phyloP scores from a whole-genome alignment of 2,329 filamentous ascomycete species.

The Phialophora tarda region DNA sequence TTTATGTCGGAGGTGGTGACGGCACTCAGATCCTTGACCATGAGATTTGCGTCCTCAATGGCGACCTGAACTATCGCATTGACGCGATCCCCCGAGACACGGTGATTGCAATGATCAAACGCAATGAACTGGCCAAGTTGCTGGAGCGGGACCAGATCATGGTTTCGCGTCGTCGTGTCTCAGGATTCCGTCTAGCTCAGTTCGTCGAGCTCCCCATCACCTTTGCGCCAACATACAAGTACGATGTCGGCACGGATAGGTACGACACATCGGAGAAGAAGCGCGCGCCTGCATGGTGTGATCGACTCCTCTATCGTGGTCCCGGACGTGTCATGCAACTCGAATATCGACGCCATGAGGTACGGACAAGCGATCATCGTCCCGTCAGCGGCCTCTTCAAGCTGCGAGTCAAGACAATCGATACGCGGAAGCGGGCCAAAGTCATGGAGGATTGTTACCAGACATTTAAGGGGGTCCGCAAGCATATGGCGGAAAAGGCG shows the following conservation, averaged over 20 bases:
- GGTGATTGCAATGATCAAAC: constrained; percentile 82
- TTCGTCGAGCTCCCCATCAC: constrained; percentile 91
- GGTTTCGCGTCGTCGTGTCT: constrained; percentile 85
- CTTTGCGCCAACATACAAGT: constrained; percentile 97
- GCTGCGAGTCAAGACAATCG: constrained; percentile 82
- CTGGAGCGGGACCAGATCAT: constrained; percentile 93
- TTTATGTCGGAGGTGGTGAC: constrained; percentile 89
- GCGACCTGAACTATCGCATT: constrained; percentile 97
- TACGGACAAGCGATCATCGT: constrained; percentile 87
- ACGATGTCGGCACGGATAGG: constrained; percentile 91
- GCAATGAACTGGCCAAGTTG: constrained; percentile 80
- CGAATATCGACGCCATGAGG: constrained; percentile 87
- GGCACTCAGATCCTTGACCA: constrained; percentile 95
- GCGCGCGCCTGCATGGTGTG: constrained; percentile 93
- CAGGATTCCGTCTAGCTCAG: constrained; percentile 82
- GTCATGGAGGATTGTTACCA: constrained; percentile 76
- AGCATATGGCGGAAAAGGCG: constrained; percentile 33
- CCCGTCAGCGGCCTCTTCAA: constrained; percentile 87
- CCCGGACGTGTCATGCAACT: constrained; percentile 81
- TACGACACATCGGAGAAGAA: constrained; percentile 97
- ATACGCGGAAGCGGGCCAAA: constrained; percentile 66
- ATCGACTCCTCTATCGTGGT: constrained; percentile 85
- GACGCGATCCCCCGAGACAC: constrained; percentile 95
- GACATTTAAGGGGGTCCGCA: constrained; percentile 69
- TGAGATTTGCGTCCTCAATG: constrained; percentile 95